These are phyloP conservation scores for Ramicandelaber brevisporus DNA, from an alignment of 192 early-diverging fungal genomes.

Conservation along the genomic window DNA sequence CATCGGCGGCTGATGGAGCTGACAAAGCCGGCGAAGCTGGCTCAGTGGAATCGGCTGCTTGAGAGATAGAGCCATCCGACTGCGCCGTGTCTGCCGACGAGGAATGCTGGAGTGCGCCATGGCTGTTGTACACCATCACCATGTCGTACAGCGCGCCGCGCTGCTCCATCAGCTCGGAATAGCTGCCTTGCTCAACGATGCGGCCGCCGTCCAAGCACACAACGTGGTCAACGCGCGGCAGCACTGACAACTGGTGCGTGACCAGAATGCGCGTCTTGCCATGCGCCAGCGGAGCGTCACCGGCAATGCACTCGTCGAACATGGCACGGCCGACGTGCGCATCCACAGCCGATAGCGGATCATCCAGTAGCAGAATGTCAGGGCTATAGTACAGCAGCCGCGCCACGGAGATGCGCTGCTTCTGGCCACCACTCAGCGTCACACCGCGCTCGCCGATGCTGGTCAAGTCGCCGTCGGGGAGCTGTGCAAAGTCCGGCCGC, in stretches of 20 bases:
- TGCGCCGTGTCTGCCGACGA: neutral
- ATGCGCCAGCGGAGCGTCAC: conserved; percentile 21
- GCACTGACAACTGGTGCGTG: conserved; percentile 17
- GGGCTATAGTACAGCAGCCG: conserved; percentile 33
- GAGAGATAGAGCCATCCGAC: conserved; percentile 2
- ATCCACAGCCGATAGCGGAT: conserved; percentile 44
- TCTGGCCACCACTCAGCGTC: conserved; percentile 48
- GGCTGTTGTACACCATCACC: conserved; percentile 10
- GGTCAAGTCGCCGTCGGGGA: conserved; percentile 36
- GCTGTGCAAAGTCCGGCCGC: conserved; percentile 27
- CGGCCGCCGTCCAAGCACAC: conserved; percentile 15
- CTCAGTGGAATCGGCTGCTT: conserved; percentile 11
- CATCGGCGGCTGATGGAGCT: no score
- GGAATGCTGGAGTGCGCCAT: no score
- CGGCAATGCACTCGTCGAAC: conserved; percentile 25
- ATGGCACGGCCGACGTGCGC: conserved; percentile 32
- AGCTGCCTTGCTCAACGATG: conserved; percentile 25
- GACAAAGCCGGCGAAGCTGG: no score
- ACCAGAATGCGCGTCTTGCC: conserved; percentile 17
- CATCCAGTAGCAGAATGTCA: conserved; percentile 42
- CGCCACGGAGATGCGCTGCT: conserved; percentile 33
- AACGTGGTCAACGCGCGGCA: conserved; percentile 18
- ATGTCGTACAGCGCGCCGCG: conserved; percentile 15
- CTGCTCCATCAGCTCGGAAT: conserved; percentile 16
- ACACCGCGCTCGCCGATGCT: conserved; percentile 42